Base-by-base conservation (phyloP, 1,139 yeast genomes). In the Candida mesenterica region DNA sequence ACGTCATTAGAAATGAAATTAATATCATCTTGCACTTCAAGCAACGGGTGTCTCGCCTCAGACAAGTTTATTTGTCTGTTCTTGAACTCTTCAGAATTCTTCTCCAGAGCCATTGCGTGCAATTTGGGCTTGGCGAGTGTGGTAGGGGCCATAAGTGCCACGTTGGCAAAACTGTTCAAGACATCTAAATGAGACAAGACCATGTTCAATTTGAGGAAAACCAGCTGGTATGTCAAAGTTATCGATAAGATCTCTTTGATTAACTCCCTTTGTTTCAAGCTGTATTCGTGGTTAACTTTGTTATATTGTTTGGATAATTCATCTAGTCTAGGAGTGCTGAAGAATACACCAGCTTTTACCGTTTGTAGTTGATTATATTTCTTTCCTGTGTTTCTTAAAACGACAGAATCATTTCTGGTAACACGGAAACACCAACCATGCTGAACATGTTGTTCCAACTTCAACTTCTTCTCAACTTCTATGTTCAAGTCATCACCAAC, bases 401-500 rank as follows among this genome's bases (percentile, higher is more conserved):
- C 83, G 8, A 81, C 71, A 3, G 96, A 90, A 53, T 90, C 97
- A 37, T 78, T 87, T 59, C 98, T 76, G 0, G 97, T 90, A 15
- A 92, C 77, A 48, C 97, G 72, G 69, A 90, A 77, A 55, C 96
- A 88, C 95, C 96, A 90, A 9, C 97, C 97, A 57, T 86, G 94
- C 20, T 76, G 77, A 45, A 76, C 82, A 53, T 90, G 96, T 37
- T 84, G 78, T 53, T 92, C 98, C 33, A 94, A 65, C 57, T 92
- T 92, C 45, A 94, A 70, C 57, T 89, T 89, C 61, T 87, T 88
- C 40, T 87, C 96, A 4, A 82, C 70, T 41, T 90, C 97, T 61
- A 89, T 77, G 15, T 77, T 76, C 32, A 92, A 72, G 46, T 85
- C 95, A 16, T 82, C 85, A 2, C 85, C 87, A 3, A 82, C 81